Evolutionary conservation across 192 early-diverging fungal genomes (phyloP), one percentile per base, ranked within the genome.

Genomic region (Diversispora epigaea): DNA sequence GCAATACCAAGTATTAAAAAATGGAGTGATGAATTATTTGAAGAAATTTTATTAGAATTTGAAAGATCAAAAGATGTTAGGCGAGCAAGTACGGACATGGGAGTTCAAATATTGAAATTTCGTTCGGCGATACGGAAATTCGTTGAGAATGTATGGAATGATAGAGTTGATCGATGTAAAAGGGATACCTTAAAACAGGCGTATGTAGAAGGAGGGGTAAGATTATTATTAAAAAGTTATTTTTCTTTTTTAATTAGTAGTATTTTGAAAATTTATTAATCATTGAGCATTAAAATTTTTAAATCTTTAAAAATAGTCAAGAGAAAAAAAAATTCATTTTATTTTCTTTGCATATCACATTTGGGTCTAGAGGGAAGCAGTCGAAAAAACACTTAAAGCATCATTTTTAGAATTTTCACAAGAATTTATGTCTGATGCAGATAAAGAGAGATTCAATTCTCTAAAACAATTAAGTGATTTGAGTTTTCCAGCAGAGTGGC

Each of bases 401-500:
- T 76, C 75, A 15, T 91, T 84, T 56, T 75, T 86, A 50, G 79
- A 76, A 10, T 80, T 77, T 73, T 54, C 65, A n/a, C 79, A 81
- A 55, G 63, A 78, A 40, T 73, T 66, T 44, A 21, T 86, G 5
- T 73, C 82, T 2, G 81, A 83, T 22, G 69, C 86, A 12, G 64
- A 79, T 22, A 67, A 80, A 57, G 78, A 80, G 21, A 78, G 80
- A 57, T 84, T 87, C 43, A 63, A 46, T 40, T 84, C 84, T 17
- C 64, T 92, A 57, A 83, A 87, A 44, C 83, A 86, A 65, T 83
- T 94, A 64, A 88, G 85, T 41, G 94, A 97, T 73, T 73, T 95
- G 45, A 82, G 91, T 45, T 90, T 83, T 68, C 96, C 96, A 14
- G 85, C 88, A 45, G 93, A 95, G 73, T 94, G 92, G 93, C 87